Evolutionary conservation across 257 asterid genomes (phyloP), one percentile per base, ranked within the genome.

Genomic region (Avicennia marina): DNA sequence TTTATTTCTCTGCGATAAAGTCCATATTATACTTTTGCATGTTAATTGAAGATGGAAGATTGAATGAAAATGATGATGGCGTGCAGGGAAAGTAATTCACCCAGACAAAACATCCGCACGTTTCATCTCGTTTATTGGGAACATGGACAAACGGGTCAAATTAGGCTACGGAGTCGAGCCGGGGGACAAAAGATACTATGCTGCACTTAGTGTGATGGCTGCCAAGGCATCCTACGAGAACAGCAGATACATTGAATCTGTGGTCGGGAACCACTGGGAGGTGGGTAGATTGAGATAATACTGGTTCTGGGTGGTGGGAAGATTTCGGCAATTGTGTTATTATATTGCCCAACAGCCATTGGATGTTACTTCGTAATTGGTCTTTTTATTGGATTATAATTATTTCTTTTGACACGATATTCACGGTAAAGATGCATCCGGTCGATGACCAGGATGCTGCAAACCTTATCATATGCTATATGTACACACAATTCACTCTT

Each of bases 211-310:
- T 0, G 7, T 78, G 0, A 75, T 81, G 89, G 83, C 89, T 56
- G 38, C 89, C 18, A 81, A 81, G 56, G 40, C 65, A 18, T 66
- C 86, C 16, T 81, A 81, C 15, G 89, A 81, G 67, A 81, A 76
- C 72, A 59, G 33, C 0, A 47, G 46, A 3, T 66, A 46, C 56
- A 61, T 66, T 10, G 36, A 71, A 13, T 34, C 70, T 15, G 33
- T 56, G 4, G 79, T 78, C 29, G 60, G 33, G 9, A 60, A 75
- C 36, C 68, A 63, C 4, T 81, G 86, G 89, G 54, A 78, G 79
- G 89, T 81, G 15, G 3, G 7, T 4, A 33, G 5, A 33, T 33
- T 33, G 5, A 33, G 40, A 33, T 33, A 4, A 33, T 33, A 5
- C 5, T 33, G 7, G 40, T 33, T 38, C 15, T 2, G 3, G n/a